phyloP scores from a whole-genome alignment of 2,329 filamentous ascomycete genomes.

The Pseudogymnoascus sp. region DNA sequence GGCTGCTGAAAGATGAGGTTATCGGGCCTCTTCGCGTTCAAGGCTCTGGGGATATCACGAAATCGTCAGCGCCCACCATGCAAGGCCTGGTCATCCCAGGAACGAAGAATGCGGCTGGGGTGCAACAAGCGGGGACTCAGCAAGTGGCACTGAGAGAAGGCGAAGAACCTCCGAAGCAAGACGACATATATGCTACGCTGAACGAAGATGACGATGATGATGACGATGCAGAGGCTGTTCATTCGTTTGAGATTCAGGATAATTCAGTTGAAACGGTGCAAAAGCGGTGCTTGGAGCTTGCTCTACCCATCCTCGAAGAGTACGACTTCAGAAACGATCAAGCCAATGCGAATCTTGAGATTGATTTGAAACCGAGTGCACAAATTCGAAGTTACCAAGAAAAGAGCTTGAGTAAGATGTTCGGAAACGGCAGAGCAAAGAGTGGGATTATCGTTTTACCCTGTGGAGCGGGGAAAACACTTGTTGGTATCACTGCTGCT shows the following conservation, averaged over 20 bases:
- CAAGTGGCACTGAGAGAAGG: conserved; percentile 37
- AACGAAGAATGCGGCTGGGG: conserved; percentile 85
- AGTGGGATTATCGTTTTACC: conserved; percentile 96
- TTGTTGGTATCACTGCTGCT: conserved; percentile 96
- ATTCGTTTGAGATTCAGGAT: conserved; percentile 86
- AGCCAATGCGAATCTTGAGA: conserved; percentile 83
- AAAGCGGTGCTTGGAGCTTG: conserved; percentile 80
- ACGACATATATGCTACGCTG: conserved; percentile 64
- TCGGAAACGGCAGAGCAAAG: conserved; percentile 93
- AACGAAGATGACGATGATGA: conserved; percentile 78
- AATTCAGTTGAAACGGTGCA: conserved; percentile 79
- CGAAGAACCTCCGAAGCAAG: conserved; percentile 51
- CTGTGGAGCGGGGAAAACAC: conserved; percentile 92
- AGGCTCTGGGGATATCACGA: conserved; percentile 62
- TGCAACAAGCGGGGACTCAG: conserved; percentile 61
- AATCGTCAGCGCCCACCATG: conserved; percentile 78
- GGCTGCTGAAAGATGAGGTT: conserved; percentile 73
- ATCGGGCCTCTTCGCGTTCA: conserved; percentile 78
- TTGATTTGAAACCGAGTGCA: conserved; percentile 82
- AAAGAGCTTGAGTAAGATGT: conserved; percentile 98
- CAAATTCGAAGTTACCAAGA: conserved; percentile 94
- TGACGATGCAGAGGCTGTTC: conserved; percentile 79
- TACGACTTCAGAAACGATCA: conserved; percentile 95
- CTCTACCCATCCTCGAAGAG: conserved; percentile 85
- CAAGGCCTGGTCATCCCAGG: conserved; percentile 86